A percentile compares a stretch with the other conserved stretches of the same genome.
Conservation (phyloP, 169 alveolate species). For the Eimeria sp. region DNA sequence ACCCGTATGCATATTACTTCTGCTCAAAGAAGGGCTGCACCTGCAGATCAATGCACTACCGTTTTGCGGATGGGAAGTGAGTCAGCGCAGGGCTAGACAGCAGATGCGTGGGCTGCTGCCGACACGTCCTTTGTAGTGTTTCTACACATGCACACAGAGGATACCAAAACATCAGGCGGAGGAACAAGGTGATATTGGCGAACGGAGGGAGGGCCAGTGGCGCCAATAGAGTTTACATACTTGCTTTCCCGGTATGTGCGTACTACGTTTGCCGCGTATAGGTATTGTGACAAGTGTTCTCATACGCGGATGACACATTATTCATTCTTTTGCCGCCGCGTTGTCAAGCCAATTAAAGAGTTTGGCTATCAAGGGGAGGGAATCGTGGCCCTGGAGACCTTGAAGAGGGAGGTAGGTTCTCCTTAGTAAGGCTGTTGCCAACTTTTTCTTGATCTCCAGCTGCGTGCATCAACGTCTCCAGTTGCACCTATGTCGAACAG, state of each 20-base stretch:
- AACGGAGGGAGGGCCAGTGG: not conserved
- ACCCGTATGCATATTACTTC: conserved; percentile 96
- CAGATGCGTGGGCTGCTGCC: not conserved
- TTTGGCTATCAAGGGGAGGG: conserved; percentile 93
- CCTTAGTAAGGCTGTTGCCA: not conserved
- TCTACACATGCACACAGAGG: not conserved
- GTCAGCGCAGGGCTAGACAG: not conserved
- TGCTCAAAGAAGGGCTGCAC: conserved; percentile 93
- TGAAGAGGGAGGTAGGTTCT: conserved; percentile 85
- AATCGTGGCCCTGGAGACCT: conserved; percentile 85
- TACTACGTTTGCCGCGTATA: conserved; percentile 26
- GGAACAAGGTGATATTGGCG: not conserved
- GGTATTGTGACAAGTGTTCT: conserved; percentile 90
- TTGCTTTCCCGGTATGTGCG: not conserved
- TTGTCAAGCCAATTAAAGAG: conserved; percentile 92
- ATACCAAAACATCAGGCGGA: not conserved
- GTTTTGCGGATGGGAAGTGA: conserved; percentile 87
- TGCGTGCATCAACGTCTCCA: not conserved
- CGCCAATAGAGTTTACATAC: not conserved
- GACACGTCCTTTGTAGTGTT: not conserved
- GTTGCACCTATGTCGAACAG: not conserved
- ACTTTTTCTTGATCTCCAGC: not conserved
- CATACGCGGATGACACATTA: conserved; percentile 92
- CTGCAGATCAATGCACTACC: conserved; percentile 90
- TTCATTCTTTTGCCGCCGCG: conserved; percentile 91